These are phyloP conservation scores for Coniosporium apollinis DNA, from an alignment of 495 filamentous ascomycete species.

Conservation along the genomic window DNA sequence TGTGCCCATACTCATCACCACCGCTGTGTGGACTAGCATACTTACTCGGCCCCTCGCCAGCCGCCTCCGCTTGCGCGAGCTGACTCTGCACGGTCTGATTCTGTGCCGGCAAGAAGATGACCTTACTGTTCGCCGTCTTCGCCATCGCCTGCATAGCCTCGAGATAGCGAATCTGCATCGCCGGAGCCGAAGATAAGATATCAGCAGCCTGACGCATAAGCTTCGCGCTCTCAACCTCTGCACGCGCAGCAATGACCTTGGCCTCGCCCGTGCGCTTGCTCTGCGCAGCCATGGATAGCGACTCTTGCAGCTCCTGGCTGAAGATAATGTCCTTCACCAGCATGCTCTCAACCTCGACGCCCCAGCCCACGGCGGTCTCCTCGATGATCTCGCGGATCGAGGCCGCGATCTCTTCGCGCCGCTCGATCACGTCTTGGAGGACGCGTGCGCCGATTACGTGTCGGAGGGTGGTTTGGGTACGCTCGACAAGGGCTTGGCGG, in stretches of 20 bases:
- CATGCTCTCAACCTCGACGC: slow-evolving; percentile 94
- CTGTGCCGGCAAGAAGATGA: slow-evolving; percentile 71
- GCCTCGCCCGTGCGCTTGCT: slow-evolving; percentile 94
- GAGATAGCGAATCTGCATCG: slow-evolving; percentile 97
- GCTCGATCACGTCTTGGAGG: slow-evolving; percentile 96
- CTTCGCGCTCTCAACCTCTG: slow-evolving; percentile 93
- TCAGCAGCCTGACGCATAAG: slow-evolving; percentile 97
- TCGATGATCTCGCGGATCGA: slow-evolving; percentile 96
- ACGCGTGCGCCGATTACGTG: slow-evolving; percentile 95
- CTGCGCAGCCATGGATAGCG: slow-evolving; percentile 99
- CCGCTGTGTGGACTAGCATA: slow-evolving; percentile 20
- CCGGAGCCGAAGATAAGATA: slow-evolving; percentile 79
- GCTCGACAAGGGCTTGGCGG: slow-evolving; percentile 85
- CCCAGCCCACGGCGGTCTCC: slow-evolving; percentile 86
- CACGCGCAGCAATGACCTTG: slow-evolving; percentile 93
- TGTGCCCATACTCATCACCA: slow-evolving; percentile 30
- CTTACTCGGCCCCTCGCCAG: slow-evolving; percentile 41
- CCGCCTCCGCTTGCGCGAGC: slow-evolving; percentile 33
- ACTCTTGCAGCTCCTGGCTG: slow-evolving; percentile 87
- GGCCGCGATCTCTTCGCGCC: slow-evolving; percentile 88
- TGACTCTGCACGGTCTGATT: slow-evolving; percentile 32
- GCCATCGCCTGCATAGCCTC: slow-evolving; percentile 99
- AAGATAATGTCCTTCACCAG: slow-evolving; percentile 99
- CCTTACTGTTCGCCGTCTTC: slow-evolving; percentile 87
- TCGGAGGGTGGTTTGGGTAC: slow-evolving; percentile 93